Evolutionary conservation across 192 early-diverging fungal genomes (phyloP).

Genomic region (Coemansia biformis): DNA sequence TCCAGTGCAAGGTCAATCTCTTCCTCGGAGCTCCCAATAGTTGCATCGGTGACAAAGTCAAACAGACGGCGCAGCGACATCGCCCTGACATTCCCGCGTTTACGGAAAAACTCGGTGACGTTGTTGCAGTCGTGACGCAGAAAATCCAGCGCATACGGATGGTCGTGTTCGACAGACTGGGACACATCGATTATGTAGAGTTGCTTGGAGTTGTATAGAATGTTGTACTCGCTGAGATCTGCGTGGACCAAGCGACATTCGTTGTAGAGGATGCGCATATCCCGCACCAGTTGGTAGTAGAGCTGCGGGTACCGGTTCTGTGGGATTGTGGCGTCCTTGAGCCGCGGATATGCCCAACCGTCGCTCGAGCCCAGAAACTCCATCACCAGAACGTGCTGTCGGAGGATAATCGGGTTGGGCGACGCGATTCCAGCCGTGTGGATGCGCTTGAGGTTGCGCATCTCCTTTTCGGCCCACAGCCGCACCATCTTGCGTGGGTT

Average conservation of each 20-base stretch:
- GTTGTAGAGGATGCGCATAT: conserved; percentile 89
- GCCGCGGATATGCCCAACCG: conserved; percentile 89
- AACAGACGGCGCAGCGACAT: conserved; percentile 82
- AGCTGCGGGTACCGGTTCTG: conserved; percentile 62
- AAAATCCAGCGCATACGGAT: conserved; percentile 94
- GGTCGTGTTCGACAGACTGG: conserved; percentile 97
- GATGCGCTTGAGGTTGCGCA: conserved; percentile 94
- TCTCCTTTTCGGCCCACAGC: conserved; percentile 98
- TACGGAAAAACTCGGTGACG: conserved; percentile 86
- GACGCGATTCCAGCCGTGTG: conserved; percentile 79
- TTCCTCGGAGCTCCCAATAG: conserved; percentile 56
- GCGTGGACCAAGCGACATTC: conserved; percentile 93
- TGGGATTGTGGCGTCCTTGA: conserved; percentile 90
- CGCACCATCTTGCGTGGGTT: conserved; percentile 99
- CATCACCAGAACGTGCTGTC: conserved; percentile 96
- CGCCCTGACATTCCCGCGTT: conserved; percentile 62
- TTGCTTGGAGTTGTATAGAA: conserved; percentile 76
- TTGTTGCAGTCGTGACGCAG: conserved; percentile 92
- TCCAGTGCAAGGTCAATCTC: conserved; percentile 67
- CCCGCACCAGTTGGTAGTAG: conserved; percentile 79
- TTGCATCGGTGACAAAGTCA: conserved; percentile 72
- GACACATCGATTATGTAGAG: conserved; percentile 97
- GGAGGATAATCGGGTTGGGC: conserved; percentile 79
- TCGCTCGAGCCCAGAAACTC: conserved; percentile 84
- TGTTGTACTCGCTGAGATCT: conserved; percentile 97